Evolutionary conservation across 2,329 filamentous ascomycete species (phyloP).

Genomic region (Pseudogymnoascus sp.): DNA sequence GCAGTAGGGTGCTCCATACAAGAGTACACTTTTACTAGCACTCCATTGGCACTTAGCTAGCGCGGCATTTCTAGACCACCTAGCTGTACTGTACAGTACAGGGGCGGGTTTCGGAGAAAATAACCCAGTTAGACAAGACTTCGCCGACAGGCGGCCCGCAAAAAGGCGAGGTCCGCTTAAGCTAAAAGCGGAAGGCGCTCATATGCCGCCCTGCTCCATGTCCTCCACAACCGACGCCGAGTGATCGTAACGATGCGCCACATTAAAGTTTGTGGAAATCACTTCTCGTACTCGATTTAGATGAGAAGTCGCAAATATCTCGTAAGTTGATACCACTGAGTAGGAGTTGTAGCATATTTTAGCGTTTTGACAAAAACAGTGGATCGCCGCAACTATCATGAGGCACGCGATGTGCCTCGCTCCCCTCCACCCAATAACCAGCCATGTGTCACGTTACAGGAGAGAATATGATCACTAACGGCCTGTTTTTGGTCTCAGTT

Average conservation of each 20-base stretch:
- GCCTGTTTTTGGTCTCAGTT: too few species aligned
- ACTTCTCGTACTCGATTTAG: neutral
- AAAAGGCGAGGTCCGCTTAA: slow-evolving; percentile 3
- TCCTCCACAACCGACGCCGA: too few species aligned
- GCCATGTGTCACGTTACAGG: too few species aligned
- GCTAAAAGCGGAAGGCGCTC: neutral
- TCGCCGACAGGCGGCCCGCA: neutral
- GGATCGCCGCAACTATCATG: neutral
- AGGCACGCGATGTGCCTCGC: too few species aligned
- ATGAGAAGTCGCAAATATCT: neutral
- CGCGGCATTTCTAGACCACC: neutral
- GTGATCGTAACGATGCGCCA: neutral
- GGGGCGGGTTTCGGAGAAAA: neutral
- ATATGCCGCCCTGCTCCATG: neutral
- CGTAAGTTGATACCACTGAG: neutral
- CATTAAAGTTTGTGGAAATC: neutral
- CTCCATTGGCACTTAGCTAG: neutral
- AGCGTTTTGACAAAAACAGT: neutral
- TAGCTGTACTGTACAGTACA: neutral
- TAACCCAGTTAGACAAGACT: neutral
- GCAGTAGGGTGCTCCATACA: neutral
- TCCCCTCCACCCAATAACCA: too few species aligned
- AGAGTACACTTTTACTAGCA: neutral
- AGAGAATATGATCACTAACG: too few species aligned
- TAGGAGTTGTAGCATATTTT: neutral